These are phyloP conservation scores for Hyphopichia homilentoma DNA, from an alignment of 805 yeast genomes.

Conservation along the genomic window DNA sequence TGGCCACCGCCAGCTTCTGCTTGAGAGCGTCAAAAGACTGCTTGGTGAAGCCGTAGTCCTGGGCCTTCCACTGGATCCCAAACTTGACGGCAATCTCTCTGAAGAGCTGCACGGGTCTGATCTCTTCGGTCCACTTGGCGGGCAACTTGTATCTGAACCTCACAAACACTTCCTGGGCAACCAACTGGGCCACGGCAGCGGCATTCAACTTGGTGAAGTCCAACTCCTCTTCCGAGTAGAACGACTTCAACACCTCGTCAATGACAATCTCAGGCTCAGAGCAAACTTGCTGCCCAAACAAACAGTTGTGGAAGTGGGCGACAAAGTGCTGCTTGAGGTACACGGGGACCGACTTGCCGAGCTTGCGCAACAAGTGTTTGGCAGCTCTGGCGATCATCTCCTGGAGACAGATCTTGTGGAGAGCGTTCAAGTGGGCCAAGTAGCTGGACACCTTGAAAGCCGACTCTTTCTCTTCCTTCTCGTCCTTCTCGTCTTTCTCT, in stretches of 20 bases:
- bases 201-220: constrained; percentile 46
- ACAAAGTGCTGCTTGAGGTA: constrained; percentile 57
- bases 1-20: constrained; percentile 20
- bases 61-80: constrained; percentile 81
- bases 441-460: constrained; percentile 41
- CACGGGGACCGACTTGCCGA: constrained; percentile 45
- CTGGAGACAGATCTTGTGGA: constrained; percentile 44
- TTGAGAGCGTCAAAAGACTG: constrained; percentile 32
- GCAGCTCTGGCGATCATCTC: constrained; percentile 80
- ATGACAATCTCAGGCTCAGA: constrained; percentile 34
- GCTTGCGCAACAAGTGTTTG: constrained; percentile 66
- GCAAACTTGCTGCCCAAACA: constrained; percentile 53
- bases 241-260: constrained; percentile 36
- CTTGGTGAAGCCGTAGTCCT: constrained; percentile 45
- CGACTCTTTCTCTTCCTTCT: constrained; percentile 22
- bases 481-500: constrained; percentile 22
- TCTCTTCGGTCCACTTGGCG: constrained; percentile 40
- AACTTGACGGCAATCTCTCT: constrained; percentile 72
- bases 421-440: constrained; percentile 42
- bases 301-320: constrained; percentile 66
- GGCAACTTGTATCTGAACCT: constrained; percentile 66
- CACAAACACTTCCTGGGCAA: constrained; percentile 49
- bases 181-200: constrained; percentile 36
- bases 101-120: constrained; percentile 46
- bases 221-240: constrained; percentile 41